phyloP scores from a whole-genome alignment of 805 yeast species.

The Kazachstania kunashirensis region DNA sequence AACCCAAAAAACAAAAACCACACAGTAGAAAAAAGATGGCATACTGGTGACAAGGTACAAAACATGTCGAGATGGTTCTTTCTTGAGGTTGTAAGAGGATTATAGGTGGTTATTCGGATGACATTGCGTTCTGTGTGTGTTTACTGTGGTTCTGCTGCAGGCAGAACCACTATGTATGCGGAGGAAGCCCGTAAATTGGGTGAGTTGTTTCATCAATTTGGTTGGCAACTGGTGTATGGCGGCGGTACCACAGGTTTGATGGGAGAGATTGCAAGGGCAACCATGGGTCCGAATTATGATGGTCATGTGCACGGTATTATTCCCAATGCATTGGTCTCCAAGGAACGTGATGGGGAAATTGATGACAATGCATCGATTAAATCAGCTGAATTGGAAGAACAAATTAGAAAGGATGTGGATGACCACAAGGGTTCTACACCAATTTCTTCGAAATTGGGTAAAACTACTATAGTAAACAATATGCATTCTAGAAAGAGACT shows the following conservation, averaged over 20 bases:
- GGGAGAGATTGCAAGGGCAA: constrained; percentile 65
- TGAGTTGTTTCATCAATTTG: constrained; percentile 39
- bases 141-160: constrained; percentile 78
- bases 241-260: constrained; percentile 83
- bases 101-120: neutral
- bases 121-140: constrained; percentile 51
- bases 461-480: constrained; percentile 70
- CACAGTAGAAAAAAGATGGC: too few species aligned
- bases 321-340: constrained; percentile 70
- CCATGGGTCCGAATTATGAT: constrained; percentile 34
- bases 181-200: constrained; percentile 55
- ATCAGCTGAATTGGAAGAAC: constrained; percentile 15
- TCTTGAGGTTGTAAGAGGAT: too few species aligned
- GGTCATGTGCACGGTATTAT: constrained; percentile 79
- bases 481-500: constrained; percentile 83
- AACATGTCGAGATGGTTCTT: too few species aligned
- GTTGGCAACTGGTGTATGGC: constrained; percentile 78
- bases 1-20: too few species aligned
- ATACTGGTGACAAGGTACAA: too few species aligned
- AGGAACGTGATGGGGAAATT: constrained; percentile 47
- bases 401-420: constrained; percentile 44
- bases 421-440: constrained; percentile 61
- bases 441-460: constrained; percentile 49
- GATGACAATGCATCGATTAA: constrained; percentile 1
- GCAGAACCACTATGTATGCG: constrained; percentile 42